phyloP scores from a whole-genome alignment of 2,329 filamentous ascomycete species.

The Ophiobolus disseminans region DNA sequence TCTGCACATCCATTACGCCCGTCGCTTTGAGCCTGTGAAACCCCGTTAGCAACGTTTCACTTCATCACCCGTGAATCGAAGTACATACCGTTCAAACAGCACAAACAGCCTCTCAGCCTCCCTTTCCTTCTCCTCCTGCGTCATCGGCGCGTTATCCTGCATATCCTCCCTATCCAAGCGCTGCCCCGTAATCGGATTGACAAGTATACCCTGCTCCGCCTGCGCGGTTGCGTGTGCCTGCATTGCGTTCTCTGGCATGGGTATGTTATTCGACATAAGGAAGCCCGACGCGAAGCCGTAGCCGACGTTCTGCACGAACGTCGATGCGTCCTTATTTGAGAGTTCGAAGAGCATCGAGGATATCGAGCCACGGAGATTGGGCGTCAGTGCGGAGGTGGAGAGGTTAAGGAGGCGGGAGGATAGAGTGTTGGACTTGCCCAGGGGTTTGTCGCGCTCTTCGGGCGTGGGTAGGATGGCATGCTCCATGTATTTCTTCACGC shows the following conservation, averaged over 20 bases:
- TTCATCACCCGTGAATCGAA: neutral
- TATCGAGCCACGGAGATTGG: conserved; percentile 75
- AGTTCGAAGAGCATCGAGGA: conserved; percentile 85
- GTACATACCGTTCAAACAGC: conserved; percentile 77
- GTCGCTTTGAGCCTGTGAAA: conserved; percentile 68
- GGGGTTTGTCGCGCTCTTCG: conserved; percentile 75
- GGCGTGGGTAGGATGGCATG: conserved; percentile 75
- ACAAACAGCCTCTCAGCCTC: conserved; percentile 92
- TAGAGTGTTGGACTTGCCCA: conserved; percentile 77
- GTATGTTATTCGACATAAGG: conserved; percentile 81
- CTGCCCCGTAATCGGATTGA: conserved; percentile 91
- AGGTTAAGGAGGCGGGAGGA: conserved; percentile 79
- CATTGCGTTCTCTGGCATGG: conserved; percentile 71
- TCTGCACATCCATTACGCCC: conserved; percentile 78
- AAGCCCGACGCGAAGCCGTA: conserved; percentile 95
- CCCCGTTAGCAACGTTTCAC: conserved; percentile 8
- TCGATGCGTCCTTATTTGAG: conserved; percentile 78
- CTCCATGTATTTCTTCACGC: conserved; percentile 69
- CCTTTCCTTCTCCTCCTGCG: conserved; percentile 85
- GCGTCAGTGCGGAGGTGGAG: conserved; percentile 74
- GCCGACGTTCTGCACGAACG: conserved; percentile 88
- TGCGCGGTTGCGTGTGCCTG: conserved; percentile 57
- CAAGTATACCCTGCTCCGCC: conserved; percentile 44
- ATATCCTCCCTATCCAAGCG: conserved; percentile 71
- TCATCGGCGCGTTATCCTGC: conserved; percentile 75